Evolutionary conservation across 1,139 yeast genomes (phyloP), one percentile per base, ranked within the genome.

Genomic region (Pneumocystis oryctolagi): DNA sequence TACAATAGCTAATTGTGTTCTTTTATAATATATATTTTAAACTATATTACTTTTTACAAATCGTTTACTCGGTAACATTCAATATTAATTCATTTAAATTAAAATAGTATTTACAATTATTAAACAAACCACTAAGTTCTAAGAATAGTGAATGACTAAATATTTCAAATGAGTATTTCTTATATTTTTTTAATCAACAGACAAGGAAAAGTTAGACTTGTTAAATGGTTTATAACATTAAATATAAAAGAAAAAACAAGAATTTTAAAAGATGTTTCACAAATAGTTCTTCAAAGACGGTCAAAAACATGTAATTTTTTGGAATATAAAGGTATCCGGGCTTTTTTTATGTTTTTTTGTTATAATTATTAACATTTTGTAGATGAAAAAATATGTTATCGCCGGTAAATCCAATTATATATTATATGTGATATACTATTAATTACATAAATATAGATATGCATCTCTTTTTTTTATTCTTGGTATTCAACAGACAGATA

Each of bases 291-390:
- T 61, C 80, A 89, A 32, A 80, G 99, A 68, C 81, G 95, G 66
- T 87, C 95, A 39, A 89, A 88, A 74, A 90, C 92, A 97, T 90
- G 98, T 75, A 94, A 92, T 74, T 92, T 92, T 63, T 78, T 94
- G 64, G 98, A 92, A 73, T 89, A 89, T 73, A 84, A 84, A 68
- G 77, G 76, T 74, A 61, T 61, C 71, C 64, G 39, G 3, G 30
- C 12, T 8, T 34, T 20, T 34, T 37, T 12, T 59, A 20, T 12
- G 6, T 14, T 31, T 14, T 37, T 64, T 55, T 9, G 9, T 40
- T 32, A 35, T 8, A 30, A 31, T 31, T 37, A 42, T 12, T 8
- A 42, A 32, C 18, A 30, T 59, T 20, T 34, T 61, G n/a, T n/a
- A 39, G 96, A 89, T 71, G 82, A 87, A 66, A 92, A 90, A 74